Conservation (phyloP, 768 basidiomycete genomes). For the Tylopilus sp. region DNA sequence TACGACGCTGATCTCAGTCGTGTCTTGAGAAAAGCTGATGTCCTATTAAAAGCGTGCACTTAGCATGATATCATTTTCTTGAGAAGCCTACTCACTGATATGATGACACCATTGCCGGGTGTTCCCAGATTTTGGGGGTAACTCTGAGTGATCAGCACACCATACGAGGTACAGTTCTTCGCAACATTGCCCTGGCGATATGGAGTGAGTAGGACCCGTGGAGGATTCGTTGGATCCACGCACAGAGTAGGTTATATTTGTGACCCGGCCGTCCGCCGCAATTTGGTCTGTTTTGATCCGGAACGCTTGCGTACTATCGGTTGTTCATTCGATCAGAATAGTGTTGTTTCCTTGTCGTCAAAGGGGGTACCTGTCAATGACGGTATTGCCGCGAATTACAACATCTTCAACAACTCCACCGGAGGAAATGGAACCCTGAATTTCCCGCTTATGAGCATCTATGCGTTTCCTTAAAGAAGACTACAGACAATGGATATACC, state of each 20-base stretch:
- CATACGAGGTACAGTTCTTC: constrained; percentile 45
- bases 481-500: constrained; percentile 52
- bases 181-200: constrained; percentile 49
- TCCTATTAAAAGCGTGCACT: constrained; percentile 30
- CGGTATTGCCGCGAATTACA: constrained; percentile 46
- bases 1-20: constrained; percentile 42
- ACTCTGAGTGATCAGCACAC: constrained; percentile 61
- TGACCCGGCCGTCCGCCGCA: constrained; percentile 46
- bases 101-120: constrained; percentile 53
- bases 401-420: constrained; percentile 45
- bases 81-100: constrained; percentile 45
- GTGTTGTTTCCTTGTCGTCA: neutral
- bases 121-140: constrained; percentile 51
- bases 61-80: neutral
- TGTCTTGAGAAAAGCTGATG: constrained; percentile 44
- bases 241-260: constrained; percentile 49
- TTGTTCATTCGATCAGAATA: neutral
- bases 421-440: constrained; percentile 53
- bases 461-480: neutral
- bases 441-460: neutral
- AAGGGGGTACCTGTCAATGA: constrained; percentile 47
- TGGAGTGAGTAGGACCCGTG: neutral
- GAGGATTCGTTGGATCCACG: constrained; percentile 1
- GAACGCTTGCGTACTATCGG: constrained; percentile 47
- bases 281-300: constrained; percentile 56